These are phyloP conservation scores for Barnettozyma sp. DNA, from an alignment of 805 yeast genomes.

Conservation along the genomic window DNA sequence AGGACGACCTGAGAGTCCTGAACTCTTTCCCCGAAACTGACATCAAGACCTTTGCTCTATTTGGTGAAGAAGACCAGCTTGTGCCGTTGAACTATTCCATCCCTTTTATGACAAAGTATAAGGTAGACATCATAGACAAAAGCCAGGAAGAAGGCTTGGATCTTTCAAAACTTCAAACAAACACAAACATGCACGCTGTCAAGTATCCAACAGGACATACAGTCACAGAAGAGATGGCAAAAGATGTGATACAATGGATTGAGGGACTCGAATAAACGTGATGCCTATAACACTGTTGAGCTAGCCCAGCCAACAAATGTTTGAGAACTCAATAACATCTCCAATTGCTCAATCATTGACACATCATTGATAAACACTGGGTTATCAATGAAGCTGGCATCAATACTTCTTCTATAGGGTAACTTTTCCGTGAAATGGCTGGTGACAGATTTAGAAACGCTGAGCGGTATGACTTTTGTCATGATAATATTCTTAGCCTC, in stretches of 20 bases:
- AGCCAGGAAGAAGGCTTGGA: slow-evolving; percentile 4
- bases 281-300: slow-evolving; percentile 1
- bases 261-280: too few relatives aligned
- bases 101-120: slow-evolving; percentile 11
- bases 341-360: slow-evolving; percentile 6
- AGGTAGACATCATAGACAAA: not conserved
- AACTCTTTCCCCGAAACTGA: slow-evolving; percentile 9
- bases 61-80: slow-evolving; percentile 16
- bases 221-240: slow-evolving; percentile 17
- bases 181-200: too few relatives aligned
- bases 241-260: slow-evolving; percentile 17
- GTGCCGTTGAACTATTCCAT: slow-evolving; percentile 13
- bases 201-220: slow-evolving; percentile 15
- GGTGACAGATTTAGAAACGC: not conserved
- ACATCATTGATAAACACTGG: slow-evolving; percentile 1
- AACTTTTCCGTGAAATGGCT: not conserved
- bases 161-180: too few relatives aligned
- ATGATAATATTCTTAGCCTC: not conserved
- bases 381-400: not conserved
- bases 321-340: slow-evolving; percentile 3
- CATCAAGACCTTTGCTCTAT: slow-evolving; percentile 16
- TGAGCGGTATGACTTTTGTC: not conserved
- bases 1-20: slow-evolving; percentile 14
- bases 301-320: not conserved
- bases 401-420: not conserved